Conservation (phyloP, 2,329 filamentous ascomycete species). For the Fusarium austroafricanum region DNA sequence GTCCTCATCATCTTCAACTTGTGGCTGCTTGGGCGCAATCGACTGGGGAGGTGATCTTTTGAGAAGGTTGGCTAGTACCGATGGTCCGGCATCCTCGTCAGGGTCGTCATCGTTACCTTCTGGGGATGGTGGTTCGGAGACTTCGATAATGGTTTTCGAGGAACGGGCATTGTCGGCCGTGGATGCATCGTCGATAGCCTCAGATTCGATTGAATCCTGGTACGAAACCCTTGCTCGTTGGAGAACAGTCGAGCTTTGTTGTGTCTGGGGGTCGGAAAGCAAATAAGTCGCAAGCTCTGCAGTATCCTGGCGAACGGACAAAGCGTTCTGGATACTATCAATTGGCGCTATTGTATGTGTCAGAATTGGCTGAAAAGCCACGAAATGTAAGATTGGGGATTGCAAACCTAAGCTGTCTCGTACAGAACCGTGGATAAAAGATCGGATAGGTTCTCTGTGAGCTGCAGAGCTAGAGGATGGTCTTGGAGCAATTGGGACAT, state of each 20-base stretch:
- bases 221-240: slow-evolving; percentile 49
- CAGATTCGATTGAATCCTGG: slow-evolving; percentile 45
- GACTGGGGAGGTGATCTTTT: slow-evolving; percentile 61
- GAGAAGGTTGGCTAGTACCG: slow-evolving; percentile 63
- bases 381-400: neutral
- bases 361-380: slow-evolving; percentile 4
- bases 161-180: slow-evolving; percentile 42
- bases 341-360: slow-evolving; percentile 56
- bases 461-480: slow-evolving; percentile 55
- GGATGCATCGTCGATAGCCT: slow-evolving; percentile 38
- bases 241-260: slow-evolving; percentile 61
- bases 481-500: slow-evolving; percentile 44
- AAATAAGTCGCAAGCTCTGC: slow-evolving; percentile 87
- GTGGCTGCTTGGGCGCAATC: slow-evolving; percentile 34
- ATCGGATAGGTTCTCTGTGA: slow-evolving; percentile 75
- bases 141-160: slow-evolving; percentile 69
- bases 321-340: slow-evolving; percentile 80
- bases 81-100: slow-evolving; percentile 49
- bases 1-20: slow-evolving; percentile 16
- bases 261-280: slow-evolving; percentile 70
- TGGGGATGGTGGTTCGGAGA: slow-evolving; percentile 61
- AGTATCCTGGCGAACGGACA: slow-evolving; percentile 85
- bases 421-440: slow-evolving; percentile 75
- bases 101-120: slow-evolving; percentile 27
- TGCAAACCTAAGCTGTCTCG: slow-evolving; percentile 68